These are phyloP conservation scores for Diutina catenulata DNA, from an alignment of 1,139 yeast genomes.

Conservation along the genomic window DNA sequence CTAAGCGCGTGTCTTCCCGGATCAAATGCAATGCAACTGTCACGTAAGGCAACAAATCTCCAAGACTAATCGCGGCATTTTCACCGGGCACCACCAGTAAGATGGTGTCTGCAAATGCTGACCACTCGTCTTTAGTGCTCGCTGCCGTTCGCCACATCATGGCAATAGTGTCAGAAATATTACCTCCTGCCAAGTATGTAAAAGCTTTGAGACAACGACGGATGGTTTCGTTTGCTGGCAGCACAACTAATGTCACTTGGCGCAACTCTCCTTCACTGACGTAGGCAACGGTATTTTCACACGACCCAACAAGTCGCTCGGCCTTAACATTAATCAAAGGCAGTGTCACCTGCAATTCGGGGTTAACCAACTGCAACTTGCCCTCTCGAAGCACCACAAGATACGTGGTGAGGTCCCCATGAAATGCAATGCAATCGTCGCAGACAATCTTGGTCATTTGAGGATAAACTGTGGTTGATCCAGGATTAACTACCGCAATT, in stretches of 20 bases:
- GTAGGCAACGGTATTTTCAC: constrained; percentile 20
- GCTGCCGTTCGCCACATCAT: constrained; percentile 54
- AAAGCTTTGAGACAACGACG: constrained; percentile 35
- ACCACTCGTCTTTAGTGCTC: constrained; percentile 45
- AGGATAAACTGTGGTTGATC: too few relatives aligned
- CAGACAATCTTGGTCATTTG: too few relatives aligned
- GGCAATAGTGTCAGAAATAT: constrained; percentile 45
- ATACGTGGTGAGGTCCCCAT: too few relatives aligned
- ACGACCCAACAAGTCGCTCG: constrained; percentile 16
- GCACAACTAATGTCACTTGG: constrained; percentile 25
- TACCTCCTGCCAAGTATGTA: constrained; percentile 44
- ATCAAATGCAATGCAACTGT: constrained; percentile 61
- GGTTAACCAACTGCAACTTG: constrained; percentile 42
- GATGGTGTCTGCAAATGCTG: constrained; percentile 42
- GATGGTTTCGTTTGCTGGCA: constrained; percentile 37
- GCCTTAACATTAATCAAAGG: constrained; percentile 20
- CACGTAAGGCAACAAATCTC: constrained; percentile 46
- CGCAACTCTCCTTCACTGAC: constrained; percentile 13
- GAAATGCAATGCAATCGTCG: too few relatives aligned
- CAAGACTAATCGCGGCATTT: too few relatives aligned
- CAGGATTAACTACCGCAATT: too few relatives aligned
- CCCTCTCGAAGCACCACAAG: constrained; percentile 24
- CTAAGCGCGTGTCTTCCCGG: constrained; percentile 62
- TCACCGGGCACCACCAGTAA: constrained; percentile 33
- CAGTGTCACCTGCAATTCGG: constrained; percentile 49